Base-by-base conservation (phyloP, 768 basidiomycete genomes). In the Xerocomus potaroensis region DNA sequence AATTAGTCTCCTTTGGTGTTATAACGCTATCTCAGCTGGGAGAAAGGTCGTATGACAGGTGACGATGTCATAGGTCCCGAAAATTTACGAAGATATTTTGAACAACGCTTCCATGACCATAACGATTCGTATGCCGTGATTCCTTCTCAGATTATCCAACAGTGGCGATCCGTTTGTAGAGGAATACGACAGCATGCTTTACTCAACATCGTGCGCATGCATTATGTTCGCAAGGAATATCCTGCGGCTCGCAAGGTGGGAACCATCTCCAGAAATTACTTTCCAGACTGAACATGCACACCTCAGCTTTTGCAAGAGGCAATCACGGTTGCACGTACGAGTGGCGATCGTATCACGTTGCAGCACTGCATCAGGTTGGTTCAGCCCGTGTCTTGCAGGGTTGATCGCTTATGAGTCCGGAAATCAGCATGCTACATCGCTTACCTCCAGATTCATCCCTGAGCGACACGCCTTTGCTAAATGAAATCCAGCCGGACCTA, bases 161-260 rank as follows among this genome's bases (percentile, higher is more conserved):
- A 23, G 41, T 29, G 3, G 16, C 21, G 32, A 38, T 33, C 19
- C 48, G 11, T 46, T 47, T 33, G 22, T 56, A 91, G 88, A 15
- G 86, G 86, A 5, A 64, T 87, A 47, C 84, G 89, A 41, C 89
- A 91, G 50, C 84, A 87, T 60, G 87, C 87, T 1, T 63, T 92
- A 47, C 71, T 92, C 32, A 85, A 87, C 53, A 67, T 92, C 14
- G 83, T 86, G 21, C 77, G 84, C 26, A 79, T 88, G 75, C 86
- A 92, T 58, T 91, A 85, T 60, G 67, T 80, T 31, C 77, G 80
- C 16, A 74, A 77, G 34, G 88, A 92, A 63, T 76, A 72, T 57
- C 71, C 72, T 12, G 85, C 86, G 30, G 84, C 84, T 22, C 75
- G 79, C 44, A 79, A 87, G 72, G 88, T 84, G 48, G 19, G 63